Percentiles rank a stretch among this genome's conserved stretches.
These are phyloP conservation scores for Saccharomyces hybrid DNA, from an alignment of 1,139 yeast genomes.

Conservation along the genomic window DNA sequence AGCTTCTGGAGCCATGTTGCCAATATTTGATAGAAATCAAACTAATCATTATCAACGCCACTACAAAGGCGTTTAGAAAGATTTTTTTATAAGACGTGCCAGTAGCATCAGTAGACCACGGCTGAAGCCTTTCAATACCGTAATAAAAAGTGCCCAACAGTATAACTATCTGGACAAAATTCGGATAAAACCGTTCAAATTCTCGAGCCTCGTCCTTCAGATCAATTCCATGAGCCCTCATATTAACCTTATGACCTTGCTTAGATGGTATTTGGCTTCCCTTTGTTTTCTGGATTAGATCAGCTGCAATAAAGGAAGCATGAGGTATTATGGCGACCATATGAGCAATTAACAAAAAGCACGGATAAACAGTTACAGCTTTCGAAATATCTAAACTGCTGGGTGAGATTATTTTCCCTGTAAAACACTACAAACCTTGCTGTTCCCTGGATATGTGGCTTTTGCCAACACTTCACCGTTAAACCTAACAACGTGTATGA, in stretches of 20 bases:
- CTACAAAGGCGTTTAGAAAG: conserved; percentile 6
- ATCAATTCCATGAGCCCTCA: not conserved
- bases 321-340: not conserved
- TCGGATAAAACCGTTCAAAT: not conserved
- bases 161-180: not conserved
- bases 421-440: not conserved
- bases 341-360: not conserved
- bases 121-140: not conserved
- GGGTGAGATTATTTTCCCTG: not conserved
- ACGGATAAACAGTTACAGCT: not conserved
- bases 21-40: conserved; percentile 5
- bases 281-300: not conserved
- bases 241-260: not conserved
- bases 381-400: not conserved
- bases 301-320: not conserved
- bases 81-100: not conserved
- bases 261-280: not conserved
- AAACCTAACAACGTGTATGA: not conserved
- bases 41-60: conserved; percentile 4
- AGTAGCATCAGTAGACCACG: not conserved
- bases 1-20: not conserved
- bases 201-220: not conserved
- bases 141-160: not conserved
- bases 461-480: not conserved
- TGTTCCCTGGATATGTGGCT: not conserved